Evolutionary conservation across 2,329 filamentous ascomycete genomes (phyloP), one percentile per base, ranked within the genome.

Genomic region (Gliomastix tumulicola): DNA sequence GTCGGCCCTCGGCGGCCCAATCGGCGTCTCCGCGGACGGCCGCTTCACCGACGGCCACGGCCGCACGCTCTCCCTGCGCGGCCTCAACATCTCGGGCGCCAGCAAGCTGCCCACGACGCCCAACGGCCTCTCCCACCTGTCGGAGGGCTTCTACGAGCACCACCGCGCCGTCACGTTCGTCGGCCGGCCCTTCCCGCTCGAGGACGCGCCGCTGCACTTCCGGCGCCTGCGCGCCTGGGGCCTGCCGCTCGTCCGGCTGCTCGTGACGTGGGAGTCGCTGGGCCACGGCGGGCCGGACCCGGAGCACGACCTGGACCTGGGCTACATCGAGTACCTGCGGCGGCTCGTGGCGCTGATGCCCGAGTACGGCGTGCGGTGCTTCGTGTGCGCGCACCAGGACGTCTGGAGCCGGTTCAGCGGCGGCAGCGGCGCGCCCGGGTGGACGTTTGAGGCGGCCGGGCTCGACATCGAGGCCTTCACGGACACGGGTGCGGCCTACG

Each of bases 361-460:
- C 0, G 39, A 44, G 28, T 60, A 59, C 32, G 62, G 62, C 17
- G 49, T 65, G 31, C 57, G 57, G 38, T 62, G 61, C 43, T 65
- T 65, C 39, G 37, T 65, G n/a, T 64, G 63, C 39, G 61, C 59
- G 1, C 62, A 65, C 17, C 62, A 65, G 41, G 62, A 65, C 30
- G 60, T 64, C 10, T 65, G 62, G 62, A 64, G 60, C 32, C 50
- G 62, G 6, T 64, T 59, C 38, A 62, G 60, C 21, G 62, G 62
- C 9, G 62, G 62, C 1, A 65, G 61, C 30, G 62, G 62, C 32
- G 62, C 62, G 5, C 62, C 62, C 0, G 54, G 57, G 7, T 65
- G 62, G 62, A 65, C 62, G 0, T 64, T 65, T 40, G 56, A 61
- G 36, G 53, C 59, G 1, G 62, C 56, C 2, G 62, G 62, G 1